Conservation (phyloP, 2,329 filamentous ascomycete species). For the Macroventuria anomochaeta region DNA sequence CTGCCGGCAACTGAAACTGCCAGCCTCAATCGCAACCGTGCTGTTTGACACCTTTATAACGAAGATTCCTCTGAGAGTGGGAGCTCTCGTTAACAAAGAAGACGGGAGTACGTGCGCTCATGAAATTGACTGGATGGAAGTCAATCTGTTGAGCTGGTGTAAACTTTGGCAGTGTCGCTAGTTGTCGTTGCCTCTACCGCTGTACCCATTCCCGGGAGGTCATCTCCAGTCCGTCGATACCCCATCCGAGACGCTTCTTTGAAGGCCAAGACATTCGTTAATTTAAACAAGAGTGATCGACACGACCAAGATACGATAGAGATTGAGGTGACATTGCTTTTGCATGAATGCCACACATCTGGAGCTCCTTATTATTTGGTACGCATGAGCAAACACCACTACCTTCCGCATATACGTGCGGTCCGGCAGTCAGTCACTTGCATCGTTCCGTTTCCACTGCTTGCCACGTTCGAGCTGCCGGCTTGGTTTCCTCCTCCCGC, state of each 20-base stretch:
- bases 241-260: constrained; percentile 7
- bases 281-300: constrained; percentile 35
- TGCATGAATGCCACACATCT: constrained; percentile 19
- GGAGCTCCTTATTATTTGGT: constrained; percentile 30
- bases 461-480: constrained; percentile 17
- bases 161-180: background rate
- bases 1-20: constrained; percentile 2
- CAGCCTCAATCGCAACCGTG: background rate
- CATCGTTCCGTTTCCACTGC: constrained; percentile 6
- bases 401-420: constrained; percentile 26
- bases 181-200: background rate
- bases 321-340: constrained; percentile 23
- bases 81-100: too few species aligned
- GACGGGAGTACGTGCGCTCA: background rate
- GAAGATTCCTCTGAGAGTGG: background rate
- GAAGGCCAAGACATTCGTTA: constrained; percentile 32
- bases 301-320: constrained; percentile 23
- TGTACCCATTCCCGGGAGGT: background rate
- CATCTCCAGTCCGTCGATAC: background rate
- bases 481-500: constrained; percentile 18
- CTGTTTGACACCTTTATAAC: background rate
- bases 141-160: background rate
- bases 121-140: too few species aligned
- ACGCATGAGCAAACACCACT: constrained; percentile 4
- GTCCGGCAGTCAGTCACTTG: constrained; percentile 7